phyloP scores from a whole-genome alignment of 1,139 yeast species.

The Scheffersomyces illinoinensis region DNA sequence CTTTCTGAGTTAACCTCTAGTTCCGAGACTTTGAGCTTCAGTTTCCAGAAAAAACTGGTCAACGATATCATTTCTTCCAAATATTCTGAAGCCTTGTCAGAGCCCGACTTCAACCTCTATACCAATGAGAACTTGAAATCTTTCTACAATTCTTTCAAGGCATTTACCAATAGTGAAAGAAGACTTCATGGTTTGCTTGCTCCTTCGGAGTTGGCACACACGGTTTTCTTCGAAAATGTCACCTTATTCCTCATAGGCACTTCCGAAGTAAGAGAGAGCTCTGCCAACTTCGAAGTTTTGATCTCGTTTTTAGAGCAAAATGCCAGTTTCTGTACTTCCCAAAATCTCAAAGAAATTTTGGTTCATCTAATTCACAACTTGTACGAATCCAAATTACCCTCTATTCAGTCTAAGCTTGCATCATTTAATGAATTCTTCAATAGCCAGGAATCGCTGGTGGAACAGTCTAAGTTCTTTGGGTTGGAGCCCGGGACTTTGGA shows the following conservation, averaged over 20 bases:
- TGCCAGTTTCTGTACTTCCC: constrained; percentile 15
- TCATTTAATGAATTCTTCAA: constrained; percentile 11
- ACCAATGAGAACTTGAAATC: constrained; percentile 10
- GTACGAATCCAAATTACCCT: constrained; percentile 10
- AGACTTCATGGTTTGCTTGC: constrained; percentile 15
- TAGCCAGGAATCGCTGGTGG: neutral
- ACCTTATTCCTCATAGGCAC: constrained; percentile 19
- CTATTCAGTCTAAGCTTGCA: constrained; percentile 8
- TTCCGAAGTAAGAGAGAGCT: constrained; percentile 6
- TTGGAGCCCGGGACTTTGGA: constrained; percentile 27
- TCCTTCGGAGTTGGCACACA: constrained; percentile 10
- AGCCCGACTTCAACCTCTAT: neutral
- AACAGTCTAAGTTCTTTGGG: neutral
- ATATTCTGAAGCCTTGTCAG: neutral
- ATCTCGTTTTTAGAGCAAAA: constrained; percentile 19
- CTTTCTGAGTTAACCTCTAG: neutral
- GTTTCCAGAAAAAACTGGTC: neutral
- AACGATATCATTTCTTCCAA: neutral
- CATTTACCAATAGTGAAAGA: constrained; percentile 17
- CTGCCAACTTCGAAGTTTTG: constrained; percentile 13
- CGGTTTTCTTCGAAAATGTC: constrained; percentile 23
- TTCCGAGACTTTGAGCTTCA: neutral
- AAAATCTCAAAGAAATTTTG: constrained; percentile 20
- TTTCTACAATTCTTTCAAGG: constrained; percentile 19
- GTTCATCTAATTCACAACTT: constrained; percentile 12